A percentile compares a stretch with the other conserved stretches of the same genome.
phyloP scores from a whole-genome alignment of 352 stramenopile genomes.

The Pythium brachiatum region DNA sequence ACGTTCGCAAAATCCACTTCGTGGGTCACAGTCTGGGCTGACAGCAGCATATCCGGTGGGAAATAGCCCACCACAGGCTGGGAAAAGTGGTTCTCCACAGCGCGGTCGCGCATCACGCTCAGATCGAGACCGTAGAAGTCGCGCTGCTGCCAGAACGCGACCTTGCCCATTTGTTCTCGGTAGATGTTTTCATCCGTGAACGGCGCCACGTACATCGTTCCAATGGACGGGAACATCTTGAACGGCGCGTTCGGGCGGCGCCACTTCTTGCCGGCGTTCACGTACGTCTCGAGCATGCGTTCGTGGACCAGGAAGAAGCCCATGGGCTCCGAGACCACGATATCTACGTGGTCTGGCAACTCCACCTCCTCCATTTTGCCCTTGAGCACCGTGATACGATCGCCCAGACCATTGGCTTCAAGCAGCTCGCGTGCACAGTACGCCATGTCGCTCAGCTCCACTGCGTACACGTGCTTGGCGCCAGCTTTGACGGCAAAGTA shows the following conservation, averaged over 20 bases:
- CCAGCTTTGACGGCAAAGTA: constrained; percentile 98
- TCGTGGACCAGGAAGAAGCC: constrained; percentile 99
- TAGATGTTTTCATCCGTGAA: constrained; percentile 95
- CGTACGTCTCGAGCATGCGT: constrained; percentile 98
- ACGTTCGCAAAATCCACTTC: constrained; percentile 85
- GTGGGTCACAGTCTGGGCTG: constrained; percentile 54
- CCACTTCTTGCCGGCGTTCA: constrained; percentile 94
- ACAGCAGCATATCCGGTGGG: constrained; percentile 70
- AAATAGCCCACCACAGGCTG: constrained; percentile 96
- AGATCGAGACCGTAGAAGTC: constrained; percentile 98
- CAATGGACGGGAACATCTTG: constrained; percentile 97
- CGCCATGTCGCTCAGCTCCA: constrained; percentile 98
- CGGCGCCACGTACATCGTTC: constrained; percentile 96
- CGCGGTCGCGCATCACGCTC: constrained; percentile 87
- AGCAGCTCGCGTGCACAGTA: constrained; percentile 95
- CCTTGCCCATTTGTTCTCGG: constrained; percentile 90
- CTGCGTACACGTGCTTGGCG: constrained; percentile 92
- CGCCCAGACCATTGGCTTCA: constrained; percentile 91
- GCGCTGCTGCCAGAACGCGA: constrained; percentile 93
- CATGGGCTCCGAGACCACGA: constrained; percentile 99
- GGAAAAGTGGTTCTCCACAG: constrained; percentile 97
- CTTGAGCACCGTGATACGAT: constrained; percentile 97
- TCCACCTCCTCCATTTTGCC: constrained; percentile 97
- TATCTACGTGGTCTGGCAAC: constrained; percentile 95
- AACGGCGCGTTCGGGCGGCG: constrained; percentile 74